Evolutionary conservation across 768 basidiomycete species (phyloP).

Genomic region (Cystofilobasidium capitatum): DNA sequence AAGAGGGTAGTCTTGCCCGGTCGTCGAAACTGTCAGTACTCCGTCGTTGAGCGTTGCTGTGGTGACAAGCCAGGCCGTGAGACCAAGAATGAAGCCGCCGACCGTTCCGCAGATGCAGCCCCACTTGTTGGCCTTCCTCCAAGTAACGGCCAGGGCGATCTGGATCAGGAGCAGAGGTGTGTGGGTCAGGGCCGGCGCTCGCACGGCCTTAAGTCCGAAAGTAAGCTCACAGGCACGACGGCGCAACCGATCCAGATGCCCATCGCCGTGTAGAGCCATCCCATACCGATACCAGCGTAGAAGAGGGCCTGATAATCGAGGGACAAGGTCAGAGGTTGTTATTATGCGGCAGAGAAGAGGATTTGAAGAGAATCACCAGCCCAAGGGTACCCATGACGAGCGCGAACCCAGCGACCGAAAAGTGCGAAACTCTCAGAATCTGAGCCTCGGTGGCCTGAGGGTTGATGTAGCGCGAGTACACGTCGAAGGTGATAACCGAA

Average conservation of each 20-base stretch:
- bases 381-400: conserved; percentile 67
- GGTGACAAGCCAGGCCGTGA: conserved; percentile 76
- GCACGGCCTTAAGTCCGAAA: too few species aligned
- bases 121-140: conserved; percentile 73
- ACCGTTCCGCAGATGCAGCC: conserved; percentile 71
- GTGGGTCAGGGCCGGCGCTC: too few species aligned
- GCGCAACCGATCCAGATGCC: conserved; percentile 41
- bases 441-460: conserved; percentile 56
- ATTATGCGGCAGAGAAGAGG: too few species aligned
- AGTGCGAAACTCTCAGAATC: conserved; percentile 59
- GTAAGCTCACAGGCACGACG: conserved; percentile 6
- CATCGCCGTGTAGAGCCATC: too few species aligned
- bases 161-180: too few species aligned
- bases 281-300: too few species aligned
- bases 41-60: conserved; percentile 61
- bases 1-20: conserved; percentile 55
- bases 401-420: conserved; percentile 40
- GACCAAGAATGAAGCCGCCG: conserved; percentile 56
- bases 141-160: conserved; percentile 77
- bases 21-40: conserved; percentile 52
- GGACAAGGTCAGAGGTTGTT: too few species aligned
- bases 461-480: conserved; percentile 64
- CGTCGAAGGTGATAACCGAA: conserved; percentile 63
- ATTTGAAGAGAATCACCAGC: conserved; percentile 72
- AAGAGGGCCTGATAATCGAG: too few species aligned